Percentiles rank a stretch among this genome's conserved stretches.
Conservation (phyloP, 257 asterid species). For the Vinca minor region DNA sequence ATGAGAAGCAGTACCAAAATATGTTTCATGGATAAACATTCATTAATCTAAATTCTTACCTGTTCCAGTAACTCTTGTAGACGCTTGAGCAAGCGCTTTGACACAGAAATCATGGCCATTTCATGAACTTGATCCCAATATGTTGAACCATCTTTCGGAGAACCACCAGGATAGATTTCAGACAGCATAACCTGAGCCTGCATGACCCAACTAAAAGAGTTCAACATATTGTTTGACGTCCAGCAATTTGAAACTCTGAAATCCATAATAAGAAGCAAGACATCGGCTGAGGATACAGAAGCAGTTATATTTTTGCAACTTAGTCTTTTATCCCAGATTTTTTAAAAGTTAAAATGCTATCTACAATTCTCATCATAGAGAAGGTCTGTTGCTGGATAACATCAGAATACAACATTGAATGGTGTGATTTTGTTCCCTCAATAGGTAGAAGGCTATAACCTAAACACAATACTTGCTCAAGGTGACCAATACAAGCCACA, state of each 20-base stretch:
- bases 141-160: constrained; percentile 74
- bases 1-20: too few relatives aligned
- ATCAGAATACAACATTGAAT: background rate
- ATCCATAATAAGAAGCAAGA: background rate
- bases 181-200: constrained; percentile 93
- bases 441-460: background rate
- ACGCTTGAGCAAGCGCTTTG: constrained; percentile 71
- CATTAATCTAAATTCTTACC: constrained; percentile 31
- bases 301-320: background rate
- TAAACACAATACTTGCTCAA: background rate
- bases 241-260: constrained; percentile 1
- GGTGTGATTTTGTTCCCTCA: background rate
- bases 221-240: constrained; percentile 4
- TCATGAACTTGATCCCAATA: constrained; percentile 97
- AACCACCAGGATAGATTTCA: constrained; percentile 87
- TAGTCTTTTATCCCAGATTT: background rate
- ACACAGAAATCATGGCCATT: constrained; percentile 67
- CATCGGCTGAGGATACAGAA: background rate
- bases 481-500: background rate
- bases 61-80: constrained; percentile 71
- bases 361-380: background rate
- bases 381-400: background rate
- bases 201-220: constrained; percentile 20
- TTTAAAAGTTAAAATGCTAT: background rate
- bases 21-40: too few relatives aligned